phyloP scores from a whole-genome alignment of 257 asterid species.

The Scutellaria minor region DNA sequence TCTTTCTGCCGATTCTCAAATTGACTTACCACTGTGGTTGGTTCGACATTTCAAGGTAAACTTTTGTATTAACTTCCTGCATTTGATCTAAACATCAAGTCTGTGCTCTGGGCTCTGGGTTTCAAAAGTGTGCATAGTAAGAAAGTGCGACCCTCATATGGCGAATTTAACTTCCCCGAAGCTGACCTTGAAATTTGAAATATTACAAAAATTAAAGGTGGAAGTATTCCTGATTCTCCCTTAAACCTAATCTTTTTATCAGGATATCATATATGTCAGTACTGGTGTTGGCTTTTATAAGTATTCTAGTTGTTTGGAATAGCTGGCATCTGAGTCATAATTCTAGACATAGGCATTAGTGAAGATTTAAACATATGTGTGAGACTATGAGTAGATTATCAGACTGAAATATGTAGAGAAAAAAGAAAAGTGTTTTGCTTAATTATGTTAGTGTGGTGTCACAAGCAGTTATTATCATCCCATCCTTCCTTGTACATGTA shows the following conservation, averaged over 20 bases:
- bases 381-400: background rate
- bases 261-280: conserved; percentile 1
- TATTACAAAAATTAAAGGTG: background rate
- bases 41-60: conserved; percentile 83
- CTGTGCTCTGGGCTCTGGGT: conserved; percentile 13
- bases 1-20: conserved; percentile 89
- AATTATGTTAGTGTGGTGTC: background rate
- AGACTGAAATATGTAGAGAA: background rate
- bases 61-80: conserved; percentile 26
- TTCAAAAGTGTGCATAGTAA: background rate
- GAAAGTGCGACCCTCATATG: conserved; percentile 20
- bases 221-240: conserved; percentile 11
- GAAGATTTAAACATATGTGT: conserved; percentile 3
- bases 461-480: background rate
- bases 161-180: background rate
- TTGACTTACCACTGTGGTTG: conserved; percentile 94
- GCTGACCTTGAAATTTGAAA: background rate
- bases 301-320: conserved; percentile 15
- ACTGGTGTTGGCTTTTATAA: conserved; percentile 3
- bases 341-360: conserved; percentile 11
- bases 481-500: background rate
- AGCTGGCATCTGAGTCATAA: background rate
- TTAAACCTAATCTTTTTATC: conserved; percentile 5
- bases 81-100: conserved; percentile 17
- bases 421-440: conserved; percentile 8